These are phyloP conservation scores for Hevea brasiliensis DNA, from an alignment of 345 rosid genomes.

Conservation along the genomic window DNA sequence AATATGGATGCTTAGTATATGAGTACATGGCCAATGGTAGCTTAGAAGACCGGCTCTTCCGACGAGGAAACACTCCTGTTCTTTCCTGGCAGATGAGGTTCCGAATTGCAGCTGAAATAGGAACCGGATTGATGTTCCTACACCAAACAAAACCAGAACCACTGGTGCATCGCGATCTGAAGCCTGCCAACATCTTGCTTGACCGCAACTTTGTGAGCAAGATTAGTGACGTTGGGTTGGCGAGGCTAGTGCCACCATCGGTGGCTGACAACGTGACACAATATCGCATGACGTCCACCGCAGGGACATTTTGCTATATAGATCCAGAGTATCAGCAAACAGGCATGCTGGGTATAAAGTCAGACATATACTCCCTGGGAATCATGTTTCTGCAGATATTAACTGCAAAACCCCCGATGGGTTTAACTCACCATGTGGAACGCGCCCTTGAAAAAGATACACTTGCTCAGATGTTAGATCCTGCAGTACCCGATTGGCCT, in stretches of 20 bases:
- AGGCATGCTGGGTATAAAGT: slow-evolving; percentile 82
- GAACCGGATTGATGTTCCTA: slow-evolving; percentile 69
- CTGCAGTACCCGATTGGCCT: slow-evolving; percentile 69
- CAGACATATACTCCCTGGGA: slow-evolving; percentile 79
- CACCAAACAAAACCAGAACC: slow-evolving; percentile 95
- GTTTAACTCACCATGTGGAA: slow-evolving; percentile 67
- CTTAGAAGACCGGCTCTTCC: slow-evolving; percentile 76
- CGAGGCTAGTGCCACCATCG: slow-evolving; percentile 81
- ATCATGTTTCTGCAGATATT: slow-evolving; percentile 72
- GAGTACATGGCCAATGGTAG: slow-evolving; percentile 92
- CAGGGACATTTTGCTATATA: slow-evolving; percentile 93
- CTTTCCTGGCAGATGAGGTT: slow-evolving; percentile 86
- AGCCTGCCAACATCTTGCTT: slow-evolving; percentile 79
- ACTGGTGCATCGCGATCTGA: slow-evolving; percentile 82
- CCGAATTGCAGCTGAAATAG: slow-evolving; percentile 78
- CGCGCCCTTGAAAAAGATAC: slow-evolving; percentile 60
- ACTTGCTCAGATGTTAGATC: slow-evolving; percentile 61
- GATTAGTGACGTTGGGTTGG: slow-evolving; percentile 85
- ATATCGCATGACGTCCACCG: slow-evolving; percentile 84
- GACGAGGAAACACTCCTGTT: slow-evolving; percentile 55
- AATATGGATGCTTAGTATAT: slow-evolving; percentile 85
- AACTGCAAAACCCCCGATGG: slow-evolving; percentile 79
- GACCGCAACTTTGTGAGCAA: slow-evolving; percentile 88
- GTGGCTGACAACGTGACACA: slow-evolving; percentile 80
- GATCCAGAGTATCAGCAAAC: slow-evolving; percentile 96